Evolutionary conservation across 805 yeast genomes (phyloP).

Genomic region (Wickerhamiella australiensis): DNA sequence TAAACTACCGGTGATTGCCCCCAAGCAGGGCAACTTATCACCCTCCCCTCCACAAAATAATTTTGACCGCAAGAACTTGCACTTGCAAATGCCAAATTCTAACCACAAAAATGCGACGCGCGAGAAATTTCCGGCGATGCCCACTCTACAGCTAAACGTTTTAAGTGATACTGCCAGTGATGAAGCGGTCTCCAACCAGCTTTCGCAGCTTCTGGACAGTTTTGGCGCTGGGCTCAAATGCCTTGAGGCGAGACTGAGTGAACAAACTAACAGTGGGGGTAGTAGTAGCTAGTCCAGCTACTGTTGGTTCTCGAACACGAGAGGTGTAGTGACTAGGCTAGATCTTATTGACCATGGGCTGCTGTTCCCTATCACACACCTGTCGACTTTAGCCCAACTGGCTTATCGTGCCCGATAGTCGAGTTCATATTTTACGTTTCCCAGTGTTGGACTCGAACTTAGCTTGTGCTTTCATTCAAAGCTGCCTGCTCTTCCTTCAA

Average conservation of each 20-base stretch:
- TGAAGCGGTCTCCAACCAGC: conserved; percentile 25
- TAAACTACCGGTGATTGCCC: conserved; percentile 1
- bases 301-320: no score
- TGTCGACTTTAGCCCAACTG: no score
- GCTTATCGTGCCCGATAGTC: no score
- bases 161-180: conserved; percentile 31
- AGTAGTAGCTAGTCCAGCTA: neutral
- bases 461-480: no score
- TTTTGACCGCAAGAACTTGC: conserved; percentile 9
- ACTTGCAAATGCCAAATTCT: neutral
- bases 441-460: no score
- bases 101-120: neutral
- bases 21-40: neutral
- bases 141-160: conserved; percentile 28
- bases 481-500: neutral
- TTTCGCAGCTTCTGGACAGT: conserved; percentile 25
- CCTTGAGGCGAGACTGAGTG: conserved; percentile 10
- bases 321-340: no score
- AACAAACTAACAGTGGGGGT: neutral
- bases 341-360: no score
- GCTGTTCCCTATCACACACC: no score
- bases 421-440: no score
- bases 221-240: conserved; percentile 22
- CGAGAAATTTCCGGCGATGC: conserved; percentile 24
- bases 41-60: neutral